A percentile compares a stretch with the other conserved stretches of the same genome.
These are phyloP conservation scores for Suillus fuscotomentosus DNA, from an alignment of 768 basidiomycete genomes.

Conservation along the genomic window DNA sequence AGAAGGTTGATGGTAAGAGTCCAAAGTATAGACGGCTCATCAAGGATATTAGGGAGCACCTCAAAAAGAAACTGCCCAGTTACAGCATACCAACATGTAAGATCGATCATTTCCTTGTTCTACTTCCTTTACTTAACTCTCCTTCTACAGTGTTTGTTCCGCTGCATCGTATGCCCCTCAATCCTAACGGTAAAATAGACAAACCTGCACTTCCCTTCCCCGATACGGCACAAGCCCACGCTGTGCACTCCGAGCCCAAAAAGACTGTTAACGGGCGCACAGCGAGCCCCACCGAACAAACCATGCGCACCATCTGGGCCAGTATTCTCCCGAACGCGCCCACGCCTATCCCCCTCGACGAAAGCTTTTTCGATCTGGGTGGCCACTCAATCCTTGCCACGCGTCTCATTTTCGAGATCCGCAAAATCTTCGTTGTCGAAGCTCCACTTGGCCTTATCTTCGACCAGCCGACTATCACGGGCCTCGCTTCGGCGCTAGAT, in stretches of 20 bases:
- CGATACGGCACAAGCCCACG: constrained; percentile 73
- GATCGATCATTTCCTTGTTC: constrained; percentile 29
- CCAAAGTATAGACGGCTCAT: constrained; percentile 84
- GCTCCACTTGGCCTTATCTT: constrained; percentile 92
- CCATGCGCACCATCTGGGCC: constrained; percentile 83
- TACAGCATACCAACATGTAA: constrained; percentile 90
- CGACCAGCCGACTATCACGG: constrained; percentile 81
- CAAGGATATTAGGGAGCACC: constrained; percentile 89
- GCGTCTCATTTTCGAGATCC: constrained; percentile 93
- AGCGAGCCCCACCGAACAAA: constrained; percentile 70
- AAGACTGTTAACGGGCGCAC: constrained; percentile 29
- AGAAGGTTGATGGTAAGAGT: constrained; percentile 64
- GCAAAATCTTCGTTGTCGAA: constrained; percentile 87
- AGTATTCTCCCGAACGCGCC: constrained; percentile 78
- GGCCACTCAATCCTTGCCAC: constrained; percentile 99
- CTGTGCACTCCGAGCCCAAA: constrained; percentile 42
- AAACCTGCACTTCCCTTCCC: constrained; percentile 98
- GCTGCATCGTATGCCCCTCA: constrained; percentile 91
- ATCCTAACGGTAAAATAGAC: constrained; percentile 99
- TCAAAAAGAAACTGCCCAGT: constrained; percentile 94
- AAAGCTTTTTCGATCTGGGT: constrained; percentile 97
- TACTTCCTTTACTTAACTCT: constrained; percentile 1
- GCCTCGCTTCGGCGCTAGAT: constrained; percentile 77
- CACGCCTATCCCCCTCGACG: constrained; percentile 77
- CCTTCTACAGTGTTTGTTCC: constrained; percentile 81